Base-by-base conservation (phyloP, 768 basidiomycete species). In the Russula foetens region DNA sequence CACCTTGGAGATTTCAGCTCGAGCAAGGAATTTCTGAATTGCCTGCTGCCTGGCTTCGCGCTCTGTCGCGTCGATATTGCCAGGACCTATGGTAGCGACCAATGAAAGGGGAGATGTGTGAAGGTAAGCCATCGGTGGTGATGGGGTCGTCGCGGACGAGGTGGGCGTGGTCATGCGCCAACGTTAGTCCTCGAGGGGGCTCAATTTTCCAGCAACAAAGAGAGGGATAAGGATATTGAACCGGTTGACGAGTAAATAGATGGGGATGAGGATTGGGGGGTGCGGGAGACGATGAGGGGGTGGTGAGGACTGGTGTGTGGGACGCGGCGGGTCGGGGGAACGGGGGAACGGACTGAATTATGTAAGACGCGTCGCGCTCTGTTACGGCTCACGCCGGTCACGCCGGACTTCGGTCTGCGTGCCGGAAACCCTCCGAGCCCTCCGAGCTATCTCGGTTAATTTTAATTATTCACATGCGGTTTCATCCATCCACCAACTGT, bases 1-100 rank as follows among this genome's bases (percentile, higher is more conserved):
- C 71, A 92, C 90, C 78, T 87, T 86, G 21, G 88, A 85, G 52
- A 90, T 73, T 71, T 92, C 88, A 28, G 90, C 89, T 64, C 86
- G 81, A 50, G 86, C 88, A 62, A 88, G 73, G 68, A 92, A 85
- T 73, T 86, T 89, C 74, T 85, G 79, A 17, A 90, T 79, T 41
- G 85, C 85, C 67, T 78, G 81, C 70, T 86, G 81, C 65, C 84
- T 78, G 60, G 82, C 78, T 56, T 88, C 86, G 62, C 73, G 75
- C 63, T 86, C 85, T 12, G 71, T 58, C 24, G 71, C 64, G 55
- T 73, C 71, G 35, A 75, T 68, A 68, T 81, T 79, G 15, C 72
- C 71, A 49, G 75, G 66, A 60, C 70, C 61, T 41, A 73, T 53
- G 50, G 76, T 17, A 24, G 54, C 33, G 39, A 56, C 61, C 66